phyloP scores from a whole-genome alignment of 345 rosid genomes.

The Linum tenue region DNA sequence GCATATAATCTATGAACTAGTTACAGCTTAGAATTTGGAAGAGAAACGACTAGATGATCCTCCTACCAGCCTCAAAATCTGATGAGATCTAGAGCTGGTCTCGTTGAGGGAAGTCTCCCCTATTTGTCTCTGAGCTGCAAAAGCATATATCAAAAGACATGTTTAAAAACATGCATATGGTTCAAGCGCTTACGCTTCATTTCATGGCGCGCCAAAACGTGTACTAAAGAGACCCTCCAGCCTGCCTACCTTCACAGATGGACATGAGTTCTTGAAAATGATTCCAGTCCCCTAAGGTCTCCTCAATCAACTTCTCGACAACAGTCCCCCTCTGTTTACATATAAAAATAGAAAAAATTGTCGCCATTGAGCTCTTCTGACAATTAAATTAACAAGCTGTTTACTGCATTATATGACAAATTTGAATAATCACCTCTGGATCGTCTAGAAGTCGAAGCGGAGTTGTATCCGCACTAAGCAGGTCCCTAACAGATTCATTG shows the following conservation, averaged over 20 bases:
- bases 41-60: conserved; percentile 13
- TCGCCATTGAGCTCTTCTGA: not conserved
- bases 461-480: conserved; percentile 53
- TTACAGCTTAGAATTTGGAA: conserved; percentile 5
- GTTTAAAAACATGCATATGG: not conserved
- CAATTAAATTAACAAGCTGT: conserved; percentile 9
- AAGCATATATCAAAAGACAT: conserved; percentile 3
- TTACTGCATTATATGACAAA: conserved; percentile 10
- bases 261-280: conserved; percentile 76
- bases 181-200: conserved; percentile 14
- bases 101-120: conserved; percentile 92
- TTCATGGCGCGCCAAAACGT: conserved; percentile 1
- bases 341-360: conserved; percentile 4
- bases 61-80: conserved; percentile 80
- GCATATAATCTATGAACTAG: conserved; percentile 1
- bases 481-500: conserved; percentile 92
- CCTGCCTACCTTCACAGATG: conserved; percentile 55
- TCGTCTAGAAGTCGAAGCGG: conserved; percentile 90
- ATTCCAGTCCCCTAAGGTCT: conserved; percentile 56
- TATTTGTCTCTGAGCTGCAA: conserved; percentile 87
- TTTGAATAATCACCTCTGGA: conserved; percentile 55
- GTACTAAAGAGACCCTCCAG: conserved; percentile 3
- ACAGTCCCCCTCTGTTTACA: conserved; percentile 69
- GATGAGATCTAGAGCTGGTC: conserved; percentile 94
- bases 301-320: conserved; percentile 82